A percentile compares a stretch with the other conserved stretches of the same genome.
Evolutionary conservation across 441 rosid genomes (phyloP).

Genomic region (Gossypium schwendimanii): DNA sequence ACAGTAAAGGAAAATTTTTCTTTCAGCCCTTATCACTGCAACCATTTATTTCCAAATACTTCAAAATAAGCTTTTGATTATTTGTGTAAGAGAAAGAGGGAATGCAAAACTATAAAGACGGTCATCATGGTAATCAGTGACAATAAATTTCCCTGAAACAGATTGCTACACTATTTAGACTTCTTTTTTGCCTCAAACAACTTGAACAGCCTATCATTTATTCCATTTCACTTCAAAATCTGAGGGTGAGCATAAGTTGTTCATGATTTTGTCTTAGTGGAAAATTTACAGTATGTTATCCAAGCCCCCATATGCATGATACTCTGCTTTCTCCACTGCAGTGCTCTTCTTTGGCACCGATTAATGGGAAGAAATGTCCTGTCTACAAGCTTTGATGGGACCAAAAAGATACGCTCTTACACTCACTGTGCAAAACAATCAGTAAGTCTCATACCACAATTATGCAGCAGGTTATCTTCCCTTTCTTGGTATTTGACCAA

Average conservation of each 20-base stretch:
- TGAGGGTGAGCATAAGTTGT: background rate
- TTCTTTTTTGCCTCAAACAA: background rate
- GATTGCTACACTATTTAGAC: background rate
- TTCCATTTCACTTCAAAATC: background rate
- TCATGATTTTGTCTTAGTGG: background rate
- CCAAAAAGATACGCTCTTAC: conserved; percentile 58
- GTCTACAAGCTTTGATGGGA: conserved; percentile 56
- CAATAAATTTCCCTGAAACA: background rate
- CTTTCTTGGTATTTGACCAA: conserved; percentile 14
- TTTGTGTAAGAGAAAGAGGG: background rate
- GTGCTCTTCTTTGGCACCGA: conserved; percentile 82
- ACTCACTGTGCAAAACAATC: conserved; percentile 78
- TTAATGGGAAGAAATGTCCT: conserved; percentile 76
- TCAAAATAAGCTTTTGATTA: background rate
- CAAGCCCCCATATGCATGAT: background rate
- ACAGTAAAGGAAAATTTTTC: background rate
- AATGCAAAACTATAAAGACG: background rate
- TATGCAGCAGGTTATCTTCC: background rate
- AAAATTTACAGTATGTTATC: background rate
- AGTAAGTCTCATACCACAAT: conserved; percentile 25
- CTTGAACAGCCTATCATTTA: background rate
- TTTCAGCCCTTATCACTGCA: background rate
- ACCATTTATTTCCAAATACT: background rate
- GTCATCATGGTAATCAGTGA: background rate
- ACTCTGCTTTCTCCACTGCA: conserved; percentile 31